Evolutionary conservation across 805 yeast genomes (phyloP), one percentile per base, ranked within the genome.

Genomic region (Dipodascus geniculatus): DNA sequence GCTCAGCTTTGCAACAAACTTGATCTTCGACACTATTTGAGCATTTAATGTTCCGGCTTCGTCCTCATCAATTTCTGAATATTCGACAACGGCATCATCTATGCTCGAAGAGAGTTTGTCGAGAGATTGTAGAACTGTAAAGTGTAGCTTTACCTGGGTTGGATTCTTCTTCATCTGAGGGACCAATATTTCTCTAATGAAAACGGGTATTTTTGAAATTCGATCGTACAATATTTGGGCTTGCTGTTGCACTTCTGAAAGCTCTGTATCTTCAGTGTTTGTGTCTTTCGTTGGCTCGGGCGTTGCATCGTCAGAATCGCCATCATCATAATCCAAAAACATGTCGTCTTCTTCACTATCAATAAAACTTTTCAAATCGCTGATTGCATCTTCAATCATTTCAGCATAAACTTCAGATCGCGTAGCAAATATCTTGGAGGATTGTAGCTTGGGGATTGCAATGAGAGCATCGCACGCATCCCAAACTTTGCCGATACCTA

Each of bases 401-500:
- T 63, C 58, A 23, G 76, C 68, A 9, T 76, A 71, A 51, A 70
- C 70, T 54, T 69, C 71, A 53, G 74, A 76, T 28, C 60, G 59
- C 35, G 75, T 76, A 52, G 85, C 66, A 1, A 81, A 61, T 1
- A 81, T 84, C 17, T 79, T 57, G 50, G 79, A 75, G 0, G 88
- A 88, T 22, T 64, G 67, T 6, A 38, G 44, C 20, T 70, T 68
- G 3, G 78, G 60, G 19, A 78, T 62, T 6, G 67, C 64, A 9
- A 67, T 65, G 6, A 85, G 51, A 0, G 63, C 60, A 54, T 81
- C 85, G 63, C 89, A 83, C 33, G 71, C 65, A n/a, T 79, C 74
- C 95, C 95, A 87, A 2, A 86, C 71, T 62, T 77, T 76, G 16
- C 89, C 93, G 20, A 85, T 78, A 0, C 79, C 71, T 0, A 79